phyloP scores from a whole-genome alignment of 495 filamentous ascomycete genomes.

The Aspergillus sclerotioniger region DNA sequence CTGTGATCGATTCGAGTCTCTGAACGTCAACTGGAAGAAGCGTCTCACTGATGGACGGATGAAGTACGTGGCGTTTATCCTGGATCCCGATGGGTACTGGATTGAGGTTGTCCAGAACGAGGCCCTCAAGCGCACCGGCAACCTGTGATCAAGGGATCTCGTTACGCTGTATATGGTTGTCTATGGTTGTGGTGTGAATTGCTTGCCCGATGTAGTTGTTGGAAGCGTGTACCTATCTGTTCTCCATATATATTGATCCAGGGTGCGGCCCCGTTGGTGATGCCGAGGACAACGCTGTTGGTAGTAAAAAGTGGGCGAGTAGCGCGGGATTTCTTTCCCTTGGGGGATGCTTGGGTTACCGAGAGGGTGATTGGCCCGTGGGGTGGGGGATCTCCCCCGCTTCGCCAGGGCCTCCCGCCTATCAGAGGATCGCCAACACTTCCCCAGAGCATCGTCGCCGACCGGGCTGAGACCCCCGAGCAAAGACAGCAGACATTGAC shows the following conservation, averaged over 20 bases:
- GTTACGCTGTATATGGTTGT: too few relatives aligned
- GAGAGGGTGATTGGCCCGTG: not conserved
- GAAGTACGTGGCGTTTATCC: conserved; percentile 91
- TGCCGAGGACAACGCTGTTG: too few relatives aligned
- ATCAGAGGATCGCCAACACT: conserved; percentile 3
- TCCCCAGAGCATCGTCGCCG: conserved; percentile 5
- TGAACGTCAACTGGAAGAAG: conserved; percentile 91
- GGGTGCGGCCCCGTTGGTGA: not conserved
- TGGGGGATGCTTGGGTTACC: not conserved
- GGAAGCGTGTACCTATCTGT: conserved; percentile 1
- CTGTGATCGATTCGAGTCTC: conserved; percentile 77
- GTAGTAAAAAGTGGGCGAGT: not conserved
- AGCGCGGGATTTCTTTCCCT: not conserved
- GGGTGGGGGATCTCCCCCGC: not conserved
- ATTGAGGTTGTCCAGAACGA: conserved; percentile 82
- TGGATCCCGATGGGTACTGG: conserved; percentile 93
- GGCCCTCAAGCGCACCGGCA: conserved; percentile 45
- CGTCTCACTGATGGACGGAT: conserved; percentile 85
- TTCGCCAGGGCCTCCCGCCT: not conserved
- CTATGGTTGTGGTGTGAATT: not conserved
- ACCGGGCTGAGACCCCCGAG: not conserved
- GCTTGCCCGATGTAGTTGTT: not conserved
- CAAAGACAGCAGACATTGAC: not conserved
- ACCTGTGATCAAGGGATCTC: conserved; percentile 42
- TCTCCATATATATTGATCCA: not conserved